These are phyloP conservation scores for Umbelopsis sp. DNA, from an alignment of 192 early-diverging fungal species.

Conservation along the genomic window DNA sequence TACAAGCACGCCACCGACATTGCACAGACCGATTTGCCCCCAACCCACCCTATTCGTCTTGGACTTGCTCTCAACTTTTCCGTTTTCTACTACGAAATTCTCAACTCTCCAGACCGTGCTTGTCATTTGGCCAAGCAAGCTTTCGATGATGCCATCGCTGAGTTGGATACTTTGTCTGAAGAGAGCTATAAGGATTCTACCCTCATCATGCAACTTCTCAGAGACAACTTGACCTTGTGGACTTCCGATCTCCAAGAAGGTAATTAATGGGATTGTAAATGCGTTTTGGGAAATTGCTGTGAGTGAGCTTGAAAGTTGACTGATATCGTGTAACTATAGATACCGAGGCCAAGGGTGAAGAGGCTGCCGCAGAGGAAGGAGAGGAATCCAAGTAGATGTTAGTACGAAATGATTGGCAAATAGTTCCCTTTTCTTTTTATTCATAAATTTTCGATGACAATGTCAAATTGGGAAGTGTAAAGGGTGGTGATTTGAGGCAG, in stretches of 20 bases:
- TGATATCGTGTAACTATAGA: background rate
- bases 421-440: background rate
- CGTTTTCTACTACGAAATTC: slow-evolving; percentile 98
- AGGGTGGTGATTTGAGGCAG: too few species aligned
- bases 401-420: slow-evolving; percentile 3
- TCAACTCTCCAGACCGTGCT: slow-evolving; percentile 95
- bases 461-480: too few species aligned
- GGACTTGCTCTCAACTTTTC: slow-evolving; percentile 97
- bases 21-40: slow-evolving; percentile 75
- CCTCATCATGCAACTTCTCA: slow-evolving; percentile 96
- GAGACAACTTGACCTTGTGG: slow-evolving; percentile 98
- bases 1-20: slow-evolving; percentile 93
- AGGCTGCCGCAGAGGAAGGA: background rate
- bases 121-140: slow-evolving; percentile 95
- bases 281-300: background rate
- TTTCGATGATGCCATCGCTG: slow-evolving; percentile 95
- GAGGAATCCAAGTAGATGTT: slow-evolving; percentile 13
- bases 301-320: background rate
- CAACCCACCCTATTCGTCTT: slow-evolving; percentile 97
- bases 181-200: slow-evolving; percentile 98
- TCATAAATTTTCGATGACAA: background rate
- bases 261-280: slow-evolving; percentile 6
- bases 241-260: slow-evolving; percentile 78
- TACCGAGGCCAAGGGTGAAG: slow-evolving; percentile 1
- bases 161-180: slow-evolving; percentile 90